Evolutionary conservation across 1,284 basidiomycete species (phyloP).

Genomic region (Lentinus polychrous): DNA sequence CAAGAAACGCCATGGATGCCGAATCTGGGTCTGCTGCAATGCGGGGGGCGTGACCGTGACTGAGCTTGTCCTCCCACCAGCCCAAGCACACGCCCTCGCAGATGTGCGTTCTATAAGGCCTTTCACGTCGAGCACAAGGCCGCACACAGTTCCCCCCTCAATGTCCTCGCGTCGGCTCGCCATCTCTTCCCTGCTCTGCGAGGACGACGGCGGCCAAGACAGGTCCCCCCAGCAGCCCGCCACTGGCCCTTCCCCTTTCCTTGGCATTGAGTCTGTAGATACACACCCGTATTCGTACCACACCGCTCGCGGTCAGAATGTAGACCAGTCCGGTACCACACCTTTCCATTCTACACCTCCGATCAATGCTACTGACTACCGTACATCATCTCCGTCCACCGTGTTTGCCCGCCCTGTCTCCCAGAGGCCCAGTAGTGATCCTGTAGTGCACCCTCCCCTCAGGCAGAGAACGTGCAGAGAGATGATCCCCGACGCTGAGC

Average conservation of each 20-base stretch:
- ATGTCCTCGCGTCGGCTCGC: slow-evolving; percentile 64
- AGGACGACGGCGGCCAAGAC: slow-evolving; percentile 33
- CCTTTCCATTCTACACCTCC: neutral
- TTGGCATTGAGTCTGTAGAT: slow-evolving; percentile 9
- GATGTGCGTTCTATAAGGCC: too few species aligned
- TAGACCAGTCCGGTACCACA: neutral
- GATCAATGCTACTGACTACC: neutral
- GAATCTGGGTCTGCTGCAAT: neutral
- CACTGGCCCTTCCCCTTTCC: slow-evolving; percentile 5
- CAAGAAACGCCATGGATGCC: neutral
- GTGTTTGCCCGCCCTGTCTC: neutral
- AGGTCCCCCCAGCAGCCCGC: slow-evolving; percentile 9
- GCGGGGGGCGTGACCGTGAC: neutral
- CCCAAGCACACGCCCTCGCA: slow-evolving; percentile 1
- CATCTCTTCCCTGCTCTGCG: slow-evolving; percentile 65
- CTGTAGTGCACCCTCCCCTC: neutral
- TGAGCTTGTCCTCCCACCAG: slow-evolving; percentile 3
- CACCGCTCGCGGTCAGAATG: neutral
- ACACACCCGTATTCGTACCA: slow-evolving; percentile 3
- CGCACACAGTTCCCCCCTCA: slow-evolving; percentile 7
- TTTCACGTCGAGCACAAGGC: too few species aligned
- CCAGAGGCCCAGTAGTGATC: neutral
- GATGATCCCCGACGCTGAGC: neutral
- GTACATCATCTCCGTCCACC: neutral
- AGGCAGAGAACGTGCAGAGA: neutral